A percentile compares a stretch with the other conserved stretches of the same genome.
phyloP scores from a whole-genome alignment of 495 filamentous ascomycete species.

The Talaromyces proteolyticus region DNA sequence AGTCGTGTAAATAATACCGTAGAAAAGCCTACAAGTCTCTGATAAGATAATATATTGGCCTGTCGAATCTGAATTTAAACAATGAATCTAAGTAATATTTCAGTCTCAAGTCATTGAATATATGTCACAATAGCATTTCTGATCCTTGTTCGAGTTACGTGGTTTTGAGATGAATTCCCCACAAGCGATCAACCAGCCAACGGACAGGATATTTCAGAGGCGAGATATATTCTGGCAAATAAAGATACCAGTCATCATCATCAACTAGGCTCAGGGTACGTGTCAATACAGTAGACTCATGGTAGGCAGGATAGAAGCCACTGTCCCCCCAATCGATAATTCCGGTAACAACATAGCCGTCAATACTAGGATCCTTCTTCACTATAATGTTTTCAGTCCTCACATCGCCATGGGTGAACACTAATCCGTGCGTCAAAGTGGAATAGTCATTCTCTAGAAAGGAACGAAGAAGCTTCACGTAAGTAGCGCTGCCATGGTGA shows the following conservation, averaged over 20 bases:
- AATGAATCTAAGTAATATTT: too few species aligned
- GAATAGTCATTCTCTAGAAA: constrained; percentile 11
- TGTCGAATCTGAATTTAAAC: too few species aligned
- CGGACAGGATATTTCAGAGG: constrained; percentile 13
- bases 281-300: constrained; percentile 25
- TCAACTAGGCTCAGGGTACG: constrained; percentile 18
- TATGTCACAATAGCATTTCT: not conserved
- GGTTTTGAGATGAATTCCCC: constrained; percentile 17
- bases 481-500: constrained; percentile 17
- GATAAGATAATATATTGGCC: too few species aligned
- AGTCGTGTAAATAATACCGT: too few species aligned
- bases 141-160: constrained; percentile 3
- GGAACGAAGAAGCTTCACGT: constrained; percentile 21
- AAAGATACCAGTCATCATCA: constrained; percentile 26
- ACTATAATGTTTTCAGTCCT: constrained; percentile 34
- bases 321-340: constrained; percentile 30
- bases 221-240: constrained; percentile 19
- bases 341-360: constrained; percentile 20
- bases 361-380: constrained; percentile 13
- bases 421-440: constrained; percentile 8
- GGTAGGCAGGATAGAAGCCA: constrained; percentile 28
- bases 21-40: too few species aligned
- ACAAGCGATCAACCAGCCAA: constrained; percentile 30
- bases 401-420: constrained; percentile 37
- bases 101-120: not conserved